phyloP scores from a whole-genome alignment of 2,329 filamentous ascomycete genomes.

The Elsinoe arachidis region DNA sequence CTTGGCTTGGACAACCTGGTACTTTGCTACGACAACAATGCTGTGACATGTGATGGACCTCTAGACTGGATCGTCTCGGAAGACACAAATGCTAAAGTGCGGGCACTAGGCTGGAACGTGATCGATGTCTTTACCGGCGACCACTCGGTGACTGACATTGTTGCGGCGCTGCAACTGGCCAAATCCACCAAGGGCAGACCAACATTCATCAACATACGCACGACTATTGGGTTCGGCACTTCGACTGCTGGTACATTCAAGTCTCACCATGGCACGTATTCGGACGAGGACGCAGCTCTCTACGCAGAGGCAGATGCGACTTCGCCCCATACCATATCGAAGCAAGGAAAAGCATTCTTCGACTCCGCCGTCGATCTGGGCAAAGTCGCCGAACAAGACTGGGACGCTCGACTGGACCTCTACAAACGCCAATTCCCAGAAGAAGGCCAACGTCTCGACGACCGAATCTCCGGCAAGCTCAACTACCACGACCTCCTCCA shows the following conservation, averaged over 20 bases:
- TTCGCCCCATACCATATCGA: constrained; percentile 5
- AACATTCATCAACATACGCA: constrained; percentile 50
- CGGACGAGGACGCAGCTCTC: constrained; percentile 12
- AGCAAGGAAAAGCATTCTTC: neutral
- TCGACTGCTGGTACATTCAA: constrained; percentile 29
- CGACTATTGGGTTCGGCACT: constrained; percentile 48
- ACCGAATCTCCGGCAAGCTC: constrained; percentile 10
- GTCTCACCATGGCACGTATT: constrained; percentile 19
- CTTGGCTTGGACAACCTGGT: constrained; percentile 48
- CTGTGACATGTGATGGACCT: constrained; percentile 51
- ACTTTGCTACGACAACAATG: constrained; percentile 54
- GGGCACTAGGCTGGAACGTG: constrained; percentile 48
- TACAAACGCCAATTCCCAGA: constrained; percentile 37
- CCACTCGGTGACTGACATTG: constrained; percentile 42
- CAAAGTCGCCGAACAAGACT: constrained; percentile 25
- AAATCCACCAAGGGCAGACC: constrained; percentile 41
- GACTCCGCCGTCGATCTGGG: neutral
- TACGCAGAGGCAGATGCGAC: neutral
- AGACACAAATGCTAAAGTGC: constrained; percentile 51
- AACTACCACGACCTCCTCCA: neutral
- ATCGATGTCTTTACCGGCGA: constrained; percentile 47
- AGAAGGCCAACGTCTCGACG: constrained; percentile 35
- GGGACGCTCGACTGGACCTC: constrained; percentile 33
- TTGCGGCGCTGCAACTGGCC: constrained; percentile 40
- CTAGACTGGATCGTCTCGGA: constrained; percentile 48